Evolutionary conservation across 108 stramenopile genomes (phyloP), one percentile per base, ranked within the genome.

Genomic region (Cyclotella distinguenda): DNA sequence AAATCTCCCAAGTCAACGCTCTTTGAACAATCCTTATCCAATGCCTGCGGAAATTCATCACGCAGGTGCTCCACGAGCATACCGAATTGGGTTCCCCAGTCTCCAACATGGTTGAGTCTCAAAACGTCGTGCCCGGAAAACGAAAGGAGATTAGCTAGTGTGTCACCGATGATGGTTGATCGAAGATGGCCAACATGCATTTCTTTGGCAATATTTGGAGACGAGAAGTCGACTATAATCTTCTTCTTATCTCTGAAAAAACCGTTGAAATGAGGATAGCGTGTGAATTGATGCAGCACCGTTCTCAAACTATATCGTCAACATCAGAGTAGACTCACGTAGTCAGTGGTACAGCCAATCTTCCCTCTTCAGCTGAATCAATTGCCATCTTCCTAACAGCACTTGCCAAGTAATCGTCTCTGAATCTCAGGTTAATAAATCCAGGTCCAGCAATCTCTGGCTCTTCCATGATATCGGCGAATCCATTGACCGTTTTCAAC

Each of bases 181-280:
- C 99, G 80, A 49, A 99, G 80, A 72, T 99, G 99, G 15, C 99
- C 99, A 13, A 99, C 99, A 68, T 99, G 99, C 99, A 99, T 98
- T 75, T 98, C 97, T 85, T 99, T 99, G 34, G 99, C 99, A 77
- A 99, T 97, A 71, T 99, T 99, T 12, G 99, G 99, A 12, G 95
- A 96, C 6, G 91, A 93, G 80, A 85, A 99, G 80, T 99, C 99
- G 6, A 99, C 94, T 23, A 93, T 81, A 54, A 93, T 90, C 59
- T 80, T 90, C 82, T 90, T 80, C 55, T 82, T 82, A 5, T 72
- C 32, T 21, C 76, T 77, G 52, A 19, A 11, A 21, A 28, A 53
- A 22, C 33, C 22, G 4, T 46, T 47, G 46, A 47, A 18, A n/a
- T n/a, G n/a, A n/a, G n/a, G n/a, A n/a, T n/a, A n/a, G n/a, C n/a